These are phyloP conservation scores for Bathelium albidoporum DNA, from an alignment of 495 filamentous ascomycete species.

Conservation along the genomic window DNA sequence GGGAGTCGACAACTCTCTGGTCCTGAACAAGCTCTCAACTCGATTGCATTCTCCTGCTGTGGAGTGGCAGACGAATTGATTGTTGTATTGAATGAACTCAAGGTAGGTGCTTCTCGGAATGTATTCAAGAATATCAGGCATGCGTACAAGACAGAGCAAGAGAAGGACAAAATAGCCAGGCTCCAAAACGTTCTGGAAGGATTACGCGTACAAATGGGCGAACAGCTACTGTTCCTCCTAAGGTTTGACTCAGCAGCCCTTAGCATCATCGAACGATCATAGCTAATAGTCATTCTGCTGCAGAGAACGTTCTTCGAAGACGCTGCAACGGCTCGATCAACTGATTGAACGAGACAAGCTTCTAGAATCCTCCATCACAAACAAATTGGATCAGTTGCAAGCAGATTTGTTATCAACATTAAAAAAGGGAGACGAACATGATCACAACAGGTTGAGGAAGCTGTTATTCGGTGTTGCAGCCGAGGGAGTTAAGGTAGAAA, in stretches of 20 bases:
- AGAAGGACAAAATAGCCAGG: not conserved
- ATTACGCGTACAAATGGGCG: not conserved
- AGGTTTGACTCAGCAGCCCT: not conserved
- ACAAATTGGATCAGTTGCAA: not conserved
- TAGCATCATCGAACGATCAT: not conserved
- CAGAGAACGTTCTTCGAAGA: not conserved
- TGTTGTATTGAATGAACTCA: not conserved
- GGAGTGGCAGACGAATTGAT: slow-evolving; percentile 1
- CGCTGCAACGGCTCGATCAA: not conserved
- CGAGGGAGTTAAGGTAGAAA: not conserved
- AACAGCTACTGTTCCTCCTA: not conserved
- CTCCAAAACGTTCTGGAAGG: not conserved
- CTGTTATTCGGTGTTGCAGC: not conserved
- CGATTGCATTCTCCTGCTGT: not conserved
- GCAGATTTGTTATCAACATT: not conserved
- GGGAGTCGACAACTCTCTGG: not conserved
- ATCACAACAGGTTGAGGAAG: not conserved
- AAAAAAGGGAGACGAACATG: not conserved
- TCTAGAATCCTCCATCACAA: not conserved
- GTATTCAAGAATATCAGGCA: not conserved
- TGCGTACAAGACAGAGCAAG: not conserved
- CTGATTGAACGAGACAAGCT: not conserved
- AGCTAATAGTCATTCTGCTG: not conserved
- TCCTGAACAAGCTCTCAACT: not conserved
- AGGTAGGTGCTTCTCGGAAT: not conserved